Base-by-base conservation (phyloP, 176 grass and related monocot species). In the Alopecurus myosuroides region DNA sequence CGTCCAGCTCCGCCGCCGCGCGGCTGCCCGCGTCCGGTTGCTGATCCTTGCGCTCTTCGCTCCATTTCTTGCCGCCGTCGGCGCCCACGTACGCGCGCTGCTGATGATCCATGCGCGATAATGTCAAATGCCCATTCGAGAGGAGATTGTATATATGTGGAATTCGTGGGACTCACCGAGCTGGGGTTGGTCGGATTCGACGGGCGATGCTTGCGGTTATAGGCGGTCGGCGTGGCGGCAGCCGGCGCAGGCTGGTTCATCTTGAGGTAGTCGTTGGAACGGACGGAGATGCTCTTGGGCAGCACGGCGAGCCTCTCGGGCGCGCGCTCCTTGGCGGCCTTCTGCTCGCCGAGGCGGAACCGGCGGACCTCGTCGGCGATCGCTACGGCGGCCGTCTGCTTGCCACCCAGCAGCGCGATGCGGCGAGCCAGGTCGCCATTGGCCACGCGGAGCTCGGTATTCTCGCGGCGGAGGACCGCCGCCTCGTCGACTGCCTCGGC, bases 281-380 rank as follows among this genome's bases (percentile, higher is more conserved):
- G 90, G 64, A 97, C 89, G 15, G 94, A 97, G 52, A 97, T 97
- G 89, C 94, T 99, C 81, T 97, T 99, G 3, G 90, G 92, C 35
- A 91, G 84, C 35, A 88, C 76, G 11, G 86, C 50, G 19, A 63
- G 81, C 84, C 91, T 94, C 85, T 96, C 78, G 4, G 88, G 70
- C 22, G 73, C 41, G 63, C 79, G 81, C 44, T 85, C 76, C 46
- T 86, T 77, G 60, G 78, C 20, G 41, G 52, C 11, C 34, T 87
- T 67, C 28, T 88, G 78, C 1, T 88, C 81, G 11, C 70, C 84
- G 49, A 91, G 15, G 10, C 89, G 40, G 26, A 97, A 60, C 23
- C 81, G 78, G 33, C 85, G 82, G 84, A 97, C 79, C 76, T 99
- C 92, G 1, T 91, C 94, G 30, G 86, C 84, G 39, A 91, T 76